Conservation (phyloP, 2,329 filamentous ascomycete genomes). For the Trichoderma sp. region DNA sequence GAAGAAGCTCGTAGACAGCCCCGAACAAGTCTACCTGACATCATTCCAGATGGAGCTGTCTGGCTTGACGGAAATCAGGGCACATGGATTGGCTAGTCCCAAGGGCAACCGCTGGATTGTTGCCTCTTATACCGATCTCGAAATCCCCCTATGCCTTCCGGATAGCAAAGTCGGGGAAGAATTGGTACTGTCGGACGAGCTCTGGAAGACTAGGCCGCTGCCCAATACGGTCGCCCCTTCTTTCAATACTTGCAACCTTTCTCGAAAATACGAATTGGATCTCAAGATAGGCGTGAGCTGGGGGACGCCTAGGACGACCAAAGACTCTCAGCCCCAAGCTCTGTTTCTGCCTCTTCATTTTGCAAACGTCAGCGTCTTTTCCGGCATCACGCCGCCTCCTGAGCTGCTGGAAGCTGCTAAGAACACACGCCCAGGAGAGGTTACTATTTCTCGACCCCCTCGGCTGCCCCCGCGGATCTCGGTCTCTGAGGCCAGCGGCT, state of each 20-base stretch:
- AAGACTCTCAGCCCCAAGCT: constrained; percentile 58
- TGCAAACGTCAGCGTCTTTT: constrained; percentile 74
- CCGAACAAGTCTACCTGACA: constrained; percentile 72
- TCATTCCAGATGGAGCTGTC: constrained; percentile 81
- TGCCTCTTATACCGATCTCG: constrained; percentile 69
- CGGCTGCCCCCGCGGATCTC: constrained; percentile 41
- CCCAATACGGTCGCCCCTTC: constrained; percentile 86
- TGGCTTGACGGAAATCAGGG: constrained; percentile 75
- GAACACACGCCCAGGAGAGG: constrained; percentile 43
- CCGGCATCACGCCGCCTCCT: constrained; percentile 79
- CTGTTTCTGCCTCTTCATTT: constrained; percentile 79
- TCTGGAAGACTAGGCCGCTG: constrained; percentile 73
- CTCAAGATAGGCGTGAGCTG: constrained; percentile 77
- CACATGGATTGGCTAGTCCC: constrained; percentile 70
- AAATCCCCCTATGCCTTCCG: constrained; percentile 60
- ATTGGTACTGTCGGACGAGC: constrained; percentile 64
- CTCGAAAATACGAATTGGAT: constrained; percentile 80
- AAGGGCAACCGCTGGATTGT: constrained; percentile 78
- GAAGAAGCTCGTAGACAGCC: constrained; percentile 70
- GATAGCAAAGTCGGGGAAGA: constrained; percentile 65
- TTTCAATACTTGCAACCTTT: constrained; percentile 87
- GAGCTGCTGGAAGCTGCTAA: constrained; percentile 67
- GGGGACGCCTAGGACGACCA: constrained; percentile 54
- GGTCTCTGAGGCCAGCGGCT: constrained; percentile 30
- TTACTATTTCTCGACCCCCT: constrained; percentile 37